These are phyloP conservation scores for Trichosanthes cucumerina DNA, from an alignment of 306 rosid species.

Conservation along the genomic window DNA sequence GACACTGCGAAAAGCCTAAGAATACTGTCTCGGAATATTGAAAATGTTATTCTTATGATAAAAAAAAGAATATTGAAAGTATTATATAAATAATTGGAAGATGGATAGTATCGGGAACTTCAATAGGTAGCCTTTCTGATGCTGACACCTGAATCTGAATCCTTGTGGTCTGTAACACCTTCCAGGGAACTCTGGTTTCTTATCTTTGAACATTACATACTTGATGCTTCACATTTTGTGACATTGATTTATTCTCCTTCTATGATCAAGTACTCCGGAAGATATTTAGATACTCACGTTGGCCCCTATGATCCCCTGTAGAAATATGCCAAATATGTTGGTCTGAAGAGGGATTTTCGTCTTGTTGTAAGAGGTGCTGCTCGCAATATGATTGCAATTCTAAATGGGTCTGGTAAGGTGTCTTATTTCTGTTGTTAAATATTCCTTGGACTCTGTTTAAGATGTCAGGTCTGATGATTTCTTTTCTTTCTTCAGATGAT, in stretches of 20 bases:
- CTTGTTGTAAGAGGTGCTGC: slow-evolving; percentile 98
- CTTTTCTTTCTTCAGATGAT: slow-evolving; percentile 38
- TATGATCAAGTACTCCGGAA: not conserved
- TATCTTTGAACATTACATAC: not conserved
- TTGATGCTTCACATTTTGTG: slow-evolving; percentile 7
- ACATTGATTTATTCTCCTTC: not conserved
- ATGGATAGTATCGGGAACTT: not conserved
- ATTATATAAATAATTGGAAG: not conserved
- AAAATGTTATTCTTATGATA: not conserved
- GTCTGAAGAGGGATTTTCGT: slow-evolving; percentile 96
- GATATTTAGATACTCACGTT: not conserved
- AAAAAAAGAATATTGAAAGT: not conserved
- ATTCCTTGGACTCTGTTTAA: not conserved
- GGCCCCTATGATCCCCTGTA: slow-evolving; percentile 21
- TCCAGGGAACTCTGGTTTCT: not conserved
- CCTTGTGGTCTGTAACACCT: not conserved
- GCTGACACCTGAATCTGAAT: not conserved
- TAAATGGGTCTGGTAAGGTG: slow-evolving; percentile 90
- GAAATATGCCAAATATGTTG: slow-evolving; percentile 92
- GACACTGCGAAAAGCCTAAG: not conserved
- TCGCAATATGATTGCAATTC: slow-evolving; percentile 76
- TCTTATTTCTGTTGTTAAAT: slow-evolving; percentile 8
- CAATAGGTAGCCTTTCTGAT: not conserved
- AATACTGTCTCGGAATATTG: not conserved
- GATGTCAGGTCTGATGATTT: slow-evolving; percentile 1